These are phyloP conservation scores for Fusarium sp. DNA, from an alignment of 2,329 filamentous ascomycete genomes.

Conservation along the genomic window DNA sequence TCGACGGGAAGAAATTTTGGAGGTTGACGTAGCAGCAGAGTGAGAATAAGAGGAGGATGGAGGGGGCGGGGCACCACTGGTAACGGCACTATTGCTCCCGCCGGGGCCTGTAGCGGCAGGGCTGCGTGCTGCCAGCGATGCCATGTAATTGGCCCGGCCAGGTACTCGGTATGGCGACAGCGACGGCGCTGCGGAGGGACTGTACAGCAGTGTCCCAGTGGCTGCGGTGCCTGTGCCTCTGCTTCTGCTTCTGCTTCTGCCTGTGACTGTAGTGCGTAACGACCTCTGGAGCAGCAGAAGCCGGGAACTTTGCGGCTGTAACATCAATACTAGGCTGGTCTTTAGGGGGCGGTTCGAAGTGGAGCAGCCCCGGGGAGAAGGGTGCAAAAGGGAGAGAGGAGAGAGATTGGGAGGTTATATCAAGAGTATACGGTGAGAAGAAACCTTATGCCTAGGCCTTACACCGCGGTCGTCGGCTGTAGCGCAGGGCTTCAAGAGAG, in stretches of 20 bases:
- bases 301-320: slow-evolving; percentile 29
- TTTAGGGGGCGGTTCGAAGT: slow-evolving; percentile 29
- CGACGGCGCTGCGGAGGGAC: slow-evolving; percentile 9
- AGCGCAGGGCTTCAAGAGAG: slow-evolving; percentile 17
- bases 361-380: slow-evolving; percentile 42
- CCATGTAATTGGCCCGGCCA: slow-evolving; percentile 40
- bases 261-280: slow-evolving; percentile 18
- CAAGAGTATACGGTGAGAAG: slow-evolving; percentile 21
- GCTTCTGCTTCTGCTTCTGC: slow-evolving; percentile 1
- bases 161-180: slow-evolving; percentile 31
- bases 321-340: slow-evolving; percentile 30
- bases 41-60: slow-evolving; percentile 44
- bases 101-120: slow-evolving; percentile 35
- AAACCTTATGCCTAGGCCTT: slow-evolving; percentile 6
- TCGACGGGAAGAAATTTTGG: slow-evolving; percentile 60
- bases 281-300: slow-evolving; percentile 37
- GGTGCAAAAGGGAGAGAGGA: slow-evolving; percentile 12
- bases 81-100: slow-evolving; percentile 35
- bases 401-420: slow-evolving; percentile 13
- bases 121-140: slow-evolving; percentile 38
- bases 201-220: slow-evolving; percentile 14
- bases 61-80: slow-evolving; percentile 51
- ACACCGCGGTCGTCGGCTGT: slow-evolving; percentile 42
- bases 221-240: slow-evolving; percentile 15
- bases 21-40: slow-evolving; percentile 37